Evolutionary conservation across 257 asterid genomes (phyloP).

Genomic region (Lantana camara): DNA sequence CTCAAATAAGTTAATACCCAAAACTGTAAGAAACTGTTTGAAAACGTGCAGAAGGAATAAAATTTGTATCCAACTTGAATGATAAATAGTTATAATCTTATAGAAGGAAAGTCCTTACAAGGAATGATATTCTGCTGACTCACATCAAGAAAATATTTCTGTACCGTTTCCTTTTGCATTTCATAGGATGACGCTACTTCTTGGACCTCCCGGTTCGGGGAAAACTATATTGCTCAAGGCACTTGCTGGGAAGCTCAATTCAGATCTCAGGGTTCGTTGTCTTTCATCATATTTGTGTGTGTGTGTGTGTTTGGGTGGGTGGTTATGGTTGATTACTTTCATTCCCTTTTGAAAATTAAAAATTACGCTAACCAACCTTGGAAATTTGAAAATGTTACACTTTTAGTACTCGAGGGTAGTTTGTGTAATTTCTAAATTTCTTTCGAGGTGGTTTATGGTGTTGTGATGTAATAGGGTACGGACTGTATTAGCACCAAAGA

Average conservation of each 20-base stretch:
- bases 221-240: constrained; percentile 82
- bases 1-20: not conserved
- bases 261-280: constrained; percentile 44
- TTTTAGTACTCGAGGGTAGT: too few species aligned
- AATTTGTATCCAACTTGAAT: too few species aligned
- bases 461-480: too few species aligned
- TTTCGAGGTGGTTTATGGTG: too few species aligned
- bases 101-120: not conserved
- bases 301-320: too few species aligned
- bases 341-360: too few species aligned
- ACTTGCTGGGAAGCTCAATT: constrained; percentile 75
- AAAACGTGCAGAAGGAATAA: not conserved
- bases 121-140: not conserved
- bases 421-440: too few species aligned
- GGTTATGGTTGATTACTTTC: too few species aligned
- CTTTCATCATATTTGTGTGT: constrained; percentile 1
- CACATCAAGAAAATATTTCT: not conserved
- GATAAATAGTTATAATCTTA: not conserved
- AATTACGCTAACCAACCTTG: too few species aligned
- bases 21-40: not conserved
- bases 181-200: constrained; percentile 89
- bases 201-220: constrained; percentile 96
- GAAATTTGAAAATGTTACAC: too few species aligned
- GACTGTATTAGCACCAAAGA: too few species aligned
- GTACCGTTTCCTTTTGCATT: constrained; percentile 14